These are phyloP conservation scores for Schwanniomyces polymorphus DNA, from an alignment of 805 yeast genomes.

Conservation along the genomic window DNA sequence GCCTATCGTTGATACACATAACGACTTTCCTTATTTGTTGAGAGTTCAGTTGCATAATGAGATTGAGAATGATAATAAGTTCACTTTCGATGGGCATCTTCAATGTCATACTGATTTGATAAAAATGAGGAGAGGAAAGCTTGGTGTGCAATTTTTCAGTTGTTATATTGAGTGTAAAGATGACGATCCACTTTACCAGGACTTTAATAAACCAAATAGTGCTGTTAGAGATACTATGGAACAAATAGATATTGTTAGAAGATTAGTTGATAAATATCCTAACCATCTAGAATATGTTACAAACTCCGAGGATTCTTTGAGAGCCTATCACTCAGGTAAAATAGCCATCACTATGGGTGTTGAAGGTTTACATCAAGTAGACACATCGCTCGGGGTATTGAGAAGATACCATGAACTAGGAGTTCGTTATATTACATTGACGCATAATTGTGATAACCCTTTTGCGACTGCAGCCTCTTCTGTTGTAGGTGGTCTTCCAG, in stretches of 20 bases:
- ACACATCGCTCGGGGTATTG: constrained; percentile 47
- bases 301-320: constrained; percentile 41
- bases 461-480: constrained; percentile 57
- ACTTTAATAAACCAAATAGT: constrained; percentile 43
- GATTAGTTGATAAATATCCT: constrained; percentile 44
- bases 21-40: constrained; percentile 52
- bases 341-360: constrained; percentile 52
- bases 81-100: constrained; percentile 39
- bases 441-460: constrained; percentile 59
- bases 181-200: constrained; percentile 37
- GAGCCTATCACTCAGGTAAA: constrained; percentile 28
- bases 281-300: constrained; percentile 39
- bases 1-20: constrained; percentile 45
- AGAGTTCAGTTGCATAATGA: constrained; percentile 46
- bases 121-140: constrained; percentile 40
- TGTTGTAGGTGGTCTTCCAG: constrained; percentile 44
- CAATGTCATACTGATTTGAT: constrained; percentile 46
- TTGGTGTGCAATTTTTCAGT: constrained; percentile 53
- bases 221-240: constrained; percentile 55
- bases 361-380: constrained; percentile 56
- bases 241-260: constrained; percentile 50
- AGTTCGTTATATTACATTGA: constrained; percentile 53
- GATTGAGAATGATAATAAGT: constrained; percentile 24
- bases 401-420: constrained; percentile 51
- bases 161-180: constrained; percentile 49